Evolutionary conservation across 2,329 filamentous ascomycete species (phyloP).

Genomic region (Fusarium sambucinum): DNA sequence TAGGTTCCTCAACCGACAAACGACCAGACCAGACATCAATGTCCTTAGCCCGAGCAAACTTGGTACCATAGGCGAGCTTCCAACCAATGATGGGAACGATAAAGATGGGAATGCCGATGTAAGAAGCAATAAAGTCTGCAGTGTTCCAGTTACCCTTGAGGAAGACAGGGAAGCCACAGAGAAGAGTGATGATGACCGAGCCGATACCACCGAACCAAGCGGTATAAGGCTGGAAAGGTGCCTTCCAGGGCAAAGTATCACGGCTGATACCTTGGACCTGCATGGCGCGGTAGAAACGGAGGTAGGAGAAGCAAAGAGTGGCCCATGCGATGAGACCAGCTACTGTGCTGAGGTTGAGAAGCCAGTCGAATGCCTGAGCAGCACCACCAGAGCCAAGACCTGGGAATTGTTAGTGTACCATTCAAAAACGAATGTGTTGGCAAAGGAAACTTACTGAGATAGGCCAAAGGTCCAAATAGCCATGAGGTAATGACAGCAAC

Average conservation of each 20-base stretch:
- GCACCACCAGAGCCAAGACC: constrained; percentile 59
- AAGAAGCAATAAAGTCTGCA: constrained; percentile 73
- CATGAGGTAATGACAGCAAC: constrained; percentile 65
- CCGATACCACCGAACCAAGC: constrained; percentile 70
- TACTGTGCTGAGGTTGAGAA: constrained; percentile 76
- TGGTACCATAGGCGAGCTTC: constrained; percentile 57
- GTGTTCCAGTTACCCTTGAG: constrained; percentile 73
- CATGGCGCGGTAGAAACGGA: constrained; percentile 64
- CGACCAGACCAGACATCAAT: constrained; percentile 61
- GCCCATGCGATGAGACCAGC: constrained; percentile 72
- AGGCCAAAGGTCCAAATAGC: constrained; percentile 74
- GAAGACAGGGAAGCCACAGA: constrained; percentile 83
- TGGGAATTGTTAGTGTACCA: not conserved
- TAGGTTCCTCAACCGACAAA: constrained; percentile 18
- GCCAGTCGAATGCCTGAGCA: constrained; percentile 76
- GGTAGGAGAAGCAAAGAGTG: constrained; percentile 68
- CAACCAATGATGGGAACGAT: constrained; percentile 70
- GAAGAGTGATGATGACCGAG: constrained; percentile 72
- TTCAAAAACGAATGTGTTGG: accelerated
- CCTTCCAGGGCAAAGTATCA: constrained; percentile 64
- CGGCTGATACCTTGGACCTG: constrained; percentile 68
- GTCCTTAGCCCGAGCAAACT: constrained; percentile 57
- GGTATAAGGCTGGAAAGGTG: constrained; percentile 70
- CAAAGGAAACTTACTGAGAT: constrained; percentile 69
- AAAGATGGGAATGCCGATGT: constrained; percentile 73